Conservation (phyloP, 2,329 filamentous ascomycete genomes). For the Trichocomaceae sp. region DNA sequence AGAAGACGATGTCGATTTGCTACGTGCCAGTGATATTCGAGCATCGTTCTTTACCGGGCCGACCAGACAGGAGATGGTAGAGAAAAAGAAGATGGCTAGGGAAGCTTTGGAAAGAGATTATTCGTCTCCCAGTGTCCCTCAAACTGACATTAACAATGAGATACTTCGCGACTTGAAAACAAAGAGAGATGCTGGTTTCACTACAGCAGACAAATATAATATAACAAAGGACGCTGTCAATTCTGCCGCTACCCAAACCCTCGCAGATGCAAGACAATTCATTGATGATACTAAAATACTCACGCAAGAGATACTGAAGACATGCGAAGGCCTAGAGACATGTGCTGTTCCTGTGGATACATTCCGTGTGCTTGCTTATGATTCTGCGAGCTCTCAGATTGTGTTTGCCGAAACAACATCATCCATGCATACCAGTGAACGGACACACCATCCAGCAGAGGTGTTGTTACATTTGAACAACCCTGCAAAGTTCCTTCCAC, state of each 20-base stretch:
- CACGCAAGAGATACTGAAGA: conserved; percentile 7
- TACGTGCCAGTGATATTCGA: conserved; percentile 32
- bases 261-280: conserved; percentile 6
- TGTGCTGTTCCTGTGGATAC: conserved; percentile 13
- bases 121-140: conserved; percentile 14
- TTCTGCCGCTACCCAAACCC: not conserved
- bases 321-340: conserved; percentile 9
- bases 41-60: conserved; percentile 22
- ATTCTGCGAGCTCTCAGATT: conserved; percentile 25
- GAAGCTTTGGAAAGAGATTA: conserved; percentile 20
- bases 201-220: not conserved
- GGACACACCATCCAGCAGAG: conserved; percentile 24
- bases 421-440: conserved; percentile 22
- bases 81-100: conserved; percentile 15
- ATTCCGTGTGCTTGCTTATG: conserved; percentile 36
- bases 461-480: conserved; percentile 33
- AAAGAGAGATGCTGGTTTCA: not conserved
- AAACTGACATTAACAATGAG: not conserved
- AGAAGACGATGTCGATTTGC: conserved; percentile 27
- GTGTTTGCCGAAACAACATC: conserved; percentile 28
- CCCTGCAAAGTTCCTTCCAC: conserved; percentile 36
- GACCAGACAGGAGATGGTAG: conserved; percentile 18
- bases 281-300: conserved; percentile 7
- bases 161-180: not conserved
- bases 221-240: not conserved